Evolutionary conservation across 108 stramenopile species (phyloP), one percentile per base, ranked within the genome.

Genomic region (Cyclotella sp.): DNA sequence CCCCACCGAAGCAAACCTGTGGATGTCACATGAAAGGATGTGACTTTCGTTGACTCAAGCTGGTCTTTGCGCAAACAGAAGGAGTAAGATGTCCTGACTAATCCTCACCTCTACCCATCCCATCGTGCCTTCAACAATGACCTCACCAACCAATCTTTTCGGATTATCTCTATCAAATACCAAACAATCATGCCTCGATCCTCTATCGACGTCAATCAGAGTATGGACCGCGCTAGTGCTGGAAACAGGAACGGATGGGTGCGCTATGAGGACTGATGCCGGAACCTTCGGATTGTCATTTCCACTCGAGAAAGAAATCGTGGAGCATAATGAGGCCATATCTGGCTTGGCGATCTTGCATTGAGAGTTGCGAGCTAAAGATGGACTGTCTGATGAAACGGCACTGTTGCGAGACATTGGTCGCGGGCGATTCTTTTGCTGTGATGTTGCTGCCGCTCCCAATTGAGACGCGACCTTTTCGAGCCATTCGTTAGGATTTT

Each of bases 391-490:
- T 14, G 58, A 45, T 0, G 16, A 10, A 21, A 40, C 14, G 1
- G 42, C 40, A 46, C 29, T 44, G 24, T 15, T 40, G 14, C 51
- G 60, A 47, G 59, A 44, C 18, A 65, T 43, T 40, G 59, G 47
- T 19, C 34, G 63, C 3, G 47, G 26, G 1, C 41, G 52, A 19
- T 68, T 14, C 27, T 63, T 41, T 47, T 76, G 70, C 1, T 46
- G 68, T 26, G 55, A 28, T 29, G 51, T 41, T 24, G 75, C 10
- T 15, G 61, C 76, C 30, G 78, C 67, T 49, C 63, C 64, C 30
- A 83, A 51, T 15, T 67, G 61, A 24, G 63, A 45, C 27, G 82
- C 82, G 21, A 83, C 82, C 43, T 64, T 83, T 26, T 58, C 72
- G n/a, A 79, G 46, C 82, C 82, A 83, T n/a, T 43, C 67, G 28